A percentile compares a stretch with the other conserved stretches of the same genome.
phyloP scores from a whole-genome alignment of 371 early-diverging fungal genomes.

The Furculomyces boomerangus region DNA sequence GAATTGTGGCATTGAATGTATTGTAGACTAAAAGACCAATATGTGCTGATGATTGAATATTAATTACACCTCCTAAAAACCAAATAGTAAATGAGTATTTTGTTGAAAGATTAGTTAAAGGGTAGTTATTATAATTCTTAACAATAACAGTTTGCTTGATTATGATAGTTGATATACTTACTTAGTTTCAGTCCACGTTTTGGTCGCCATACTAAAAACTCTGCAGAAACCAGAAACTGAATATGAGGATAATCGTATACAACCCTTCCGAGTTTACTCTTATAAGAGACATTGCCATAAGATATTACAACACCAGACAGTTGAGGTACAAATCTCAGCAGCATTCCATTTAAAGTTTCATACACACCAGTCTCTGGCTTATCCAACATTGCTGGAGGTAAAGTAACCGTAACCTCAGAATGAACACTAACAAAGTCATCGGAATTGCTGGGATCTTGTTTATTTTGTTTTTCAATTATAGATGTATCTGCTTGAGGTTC shows the following conservation, averaged over 20 bases:
- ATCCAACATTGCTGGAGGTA: neutral
- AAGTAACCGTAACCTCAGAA: neutral
- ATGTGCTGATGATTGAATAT: constrained; percentile 86
- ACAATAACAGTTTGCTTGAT: neutral
- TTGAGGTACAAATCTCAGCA: constrained; percentile 73
- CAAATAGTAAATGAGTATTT: neutral
- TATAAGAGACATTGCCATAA: constrained; percentile 44
- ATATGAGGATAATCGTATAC: constrained; percentile 69
- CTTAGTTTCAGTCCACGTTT: constrained; percentile 31
- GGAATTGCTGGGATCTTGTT: no score
- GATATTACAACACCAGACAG: constrained; percentile 76
- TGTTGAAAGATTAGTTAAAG: neutral
- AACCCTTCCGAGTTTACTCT: constrained; percentile 41
- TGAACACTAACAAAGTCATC: neutral
- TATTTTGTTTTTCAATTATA: no score
- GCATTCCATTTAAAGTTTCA: constrained; percentile 61
- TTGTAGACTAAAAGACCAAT: constrained; percentile 82
- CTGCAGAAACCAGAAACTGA: constrained; percentile 52
- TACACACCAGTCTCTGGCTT: constrained; percentile 43
- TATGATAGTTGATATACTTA: constrained; percentile 27
- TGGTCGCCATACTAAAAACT: constrained; percentile 70
- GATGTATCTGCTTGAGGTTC: no score
- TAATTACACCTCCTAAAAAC: constrained; percentile 47
- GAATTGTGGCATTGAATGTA: constrained; percentile 88
- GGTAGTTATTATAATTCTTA: neutral